Conservation (phyloP, 2,329 filamentous ascomycete genomes). For the Colletotrichum coccodes region DNA sequence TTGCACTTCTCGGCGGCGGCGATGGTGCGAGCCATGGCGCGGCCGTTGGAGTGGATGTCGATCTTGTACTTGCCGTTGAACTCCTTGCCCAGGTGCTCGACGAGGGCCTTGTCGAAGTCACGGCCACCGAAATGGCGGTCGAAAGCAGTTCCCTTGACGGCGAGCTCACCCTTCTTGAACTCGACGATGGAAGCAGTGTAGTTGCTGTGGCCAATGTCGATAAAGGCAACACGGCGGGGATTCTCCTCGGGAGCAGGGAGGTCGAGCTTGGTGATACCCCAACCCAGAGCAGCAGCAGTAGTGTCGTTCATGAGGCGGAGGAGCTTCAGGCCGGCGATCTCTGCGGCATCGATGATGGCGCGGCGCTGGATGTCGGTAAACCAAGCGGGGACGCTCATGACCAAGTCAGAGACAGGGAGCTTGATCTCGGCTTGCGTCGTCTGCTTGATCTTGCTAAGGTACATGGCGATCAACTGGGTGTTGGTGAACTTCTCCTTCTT, state of each 20-base stretch:
- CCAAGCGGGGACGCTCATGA: slow-evolving; percentile 95
- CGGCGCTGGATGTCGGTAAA: slow-evolving; percentile 96
- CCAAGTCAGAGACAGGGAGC: slow-evolving; percentile 90
- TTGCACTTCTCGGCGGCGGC: slow-evolving; percentile 96
- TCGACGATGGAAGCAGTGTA: slow-evolving; percentile 95
- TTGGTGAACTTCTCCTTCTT: slow-evolving; percentile 97
- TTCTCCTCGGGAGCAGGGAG: slow-evolving; percentile 90
- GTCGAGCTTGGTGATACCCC: slow-evolving; percentile 97
- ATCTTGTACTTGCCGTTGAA: slow-evolving; percentile 99
- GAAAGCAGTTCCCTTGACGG: slow-evolving; percentile 90
- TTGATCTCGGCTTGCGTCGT: slow-evolving; percentile 89
- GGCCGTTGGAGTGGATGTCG: slow-evolving; percentile 89
- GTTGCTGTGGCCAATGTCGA: slow-evolving; percentile 97
- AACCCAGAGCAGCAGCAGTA: slow-evolving; percentile 94
- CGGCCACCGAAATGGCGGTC: slow-evolving; percentile 98
- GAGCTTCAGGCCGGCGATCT: slow-evolving; percentile 92
- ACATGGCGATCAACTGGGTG: slow-evolving; percentile 94
- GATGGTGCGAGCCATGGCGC: slow-evolving; percentile 87
- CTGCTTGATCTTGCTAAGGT: slow-evolving; percentile 91
- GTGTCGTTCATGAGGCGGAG: slow-evolving; percentile 98
- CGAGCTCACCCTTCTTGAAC: slow-evolving; percentile 95
- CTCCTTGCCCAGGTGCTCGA: slow-evolving; percentile 94
- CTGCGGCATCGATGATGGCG: slow-evolving; percentile 87
- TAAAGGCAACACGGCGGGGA: slow-evolving; percentile 87
- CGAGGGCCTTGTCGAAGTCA: slow-evolving; percentile 94